These are phyloP conservation scores for Ophiobolus disseminans DNA, from an alignment of 2,329 filamentous ascomycete species.

Conservation along the genomic window DNA sequence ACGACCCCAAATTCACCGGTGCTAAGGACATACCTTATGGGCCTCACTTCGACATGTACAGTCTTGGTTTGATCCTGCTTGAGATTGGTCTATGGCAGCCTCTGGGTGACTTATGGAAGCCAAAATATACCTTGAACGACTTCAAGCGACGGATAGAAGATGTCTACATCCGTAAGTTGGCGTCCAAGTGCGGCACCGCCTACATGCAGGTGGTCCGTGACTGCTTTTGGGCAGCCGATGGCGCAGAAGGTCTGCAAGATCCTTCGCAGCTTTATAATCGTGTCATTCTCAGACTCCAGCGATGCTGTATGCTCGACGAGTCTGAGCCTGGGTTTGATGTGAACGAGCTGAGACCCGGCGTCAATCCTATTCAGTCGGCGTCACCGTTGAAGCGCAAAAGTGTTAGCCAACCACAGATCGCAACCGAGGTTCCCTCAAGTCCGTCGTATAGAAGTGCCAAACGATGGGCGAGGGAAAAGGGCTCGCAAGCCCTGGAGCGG, in stretches of 20 bases:
- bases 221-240: constrained; percentile 74
- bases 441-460: constrained; percentile 46
- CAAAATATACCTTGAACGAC: constrained; percentile 65
- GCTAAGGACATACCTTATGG: constrained; percentile 35
- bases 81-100: constrained; percentile 79
- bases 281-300: constrained; percentile 53
- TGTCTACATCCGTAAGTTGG: constrained; percentile 68
- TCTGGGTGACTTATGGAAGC: constrained; percentile 65
- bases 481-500: constrained; percentile 43
- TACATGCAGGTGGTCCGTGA: constrained; percentile 78
- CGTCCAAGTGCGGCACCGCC: constrained; percentile 72
- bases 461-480: constrained; percentile 46
- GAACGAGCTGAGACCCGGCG: constrained; percentile 32
- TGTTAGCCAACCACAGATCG: constrained; percentile 30
- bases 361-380: constrained; percentile 26
- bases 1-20: constrained; percentile 53
- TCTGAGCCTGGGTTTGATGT: constrained; percentile 42
- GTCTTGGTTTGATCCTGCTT: constrained; percentile 74
- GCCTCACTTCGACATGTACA: constrained; percentile 70
- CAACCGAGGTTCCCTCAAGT: constrained; percentile 35
- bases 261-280: constrained; percentile 49
- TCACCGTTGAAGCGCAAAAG: constrained; percentile 44
- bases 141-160: constrained; percentile 70
- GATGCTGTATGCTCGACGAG: constrained; percentile 50
- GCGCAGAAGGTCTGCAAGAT: constrained; percentile 40